Evolutionary conservation across 371 early-diverging fungal species (phyloP).

Genomic region (Zychaea mexicana): DNA sequence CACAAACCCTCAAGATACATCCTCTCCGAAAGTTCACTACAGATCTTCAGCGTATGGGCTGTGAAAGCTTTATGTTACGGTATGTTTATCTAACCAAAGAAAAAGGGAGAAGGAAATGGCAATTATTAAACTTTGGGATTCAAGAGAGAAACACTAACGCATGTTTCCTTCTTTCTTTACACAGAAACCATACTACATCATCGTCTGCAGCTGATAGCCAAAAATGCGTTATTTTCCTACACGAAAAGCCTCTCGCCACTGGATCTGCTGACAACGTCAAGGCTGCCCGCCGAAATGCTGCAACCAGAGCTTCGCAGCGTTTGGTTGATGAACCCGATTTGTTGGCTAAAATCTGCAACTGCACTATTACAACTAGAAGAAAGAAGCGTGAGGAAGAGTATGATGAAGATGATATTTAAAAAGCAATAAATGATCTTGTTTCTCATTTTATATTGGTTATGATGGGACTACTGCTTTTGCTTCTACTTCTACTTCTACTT

Average conservation of each 20-base stretch:
- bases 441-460: not conserved
- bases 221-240: constrained; percentile 55
- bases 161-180: constrained; percentile 5
- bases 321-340: constrained; percentile 42
- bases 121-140: not conserved
- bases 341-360: constrained; percentile 37
- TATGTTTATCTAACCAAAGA: too few relatives aligned
- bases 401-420: constrained; percentile 9
- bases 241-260: constrained; percentile 41
- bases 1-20: constrained; percentile 54
- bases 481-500: not conserved
- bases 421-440: not conserved
- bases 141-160: not conserved
- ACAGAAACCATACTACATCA: constrained; percentile 44
- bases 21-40: constrained; percentile 49
- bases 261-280: constrained; percentile 51
- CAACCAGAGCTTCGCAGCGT: constrained; percentile 35
- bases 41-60: constrained; percentile 47
- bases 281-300: constrained; percentile 54
- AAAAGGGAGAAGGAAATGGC: too few relatives aligned
- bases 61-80: constrained; percentile 51
- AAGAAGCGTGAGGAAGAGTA: not conserved
- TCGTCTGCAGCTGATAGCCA: constrained; percentile 31
- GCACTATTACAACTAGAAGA: constrained; percentile 10
- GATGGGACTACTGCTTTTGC: too few relatives aligned